Conservation (phyloP, 2,329 filamentous ascomycete species). For the Tolypocladium amazonense region DNA sequence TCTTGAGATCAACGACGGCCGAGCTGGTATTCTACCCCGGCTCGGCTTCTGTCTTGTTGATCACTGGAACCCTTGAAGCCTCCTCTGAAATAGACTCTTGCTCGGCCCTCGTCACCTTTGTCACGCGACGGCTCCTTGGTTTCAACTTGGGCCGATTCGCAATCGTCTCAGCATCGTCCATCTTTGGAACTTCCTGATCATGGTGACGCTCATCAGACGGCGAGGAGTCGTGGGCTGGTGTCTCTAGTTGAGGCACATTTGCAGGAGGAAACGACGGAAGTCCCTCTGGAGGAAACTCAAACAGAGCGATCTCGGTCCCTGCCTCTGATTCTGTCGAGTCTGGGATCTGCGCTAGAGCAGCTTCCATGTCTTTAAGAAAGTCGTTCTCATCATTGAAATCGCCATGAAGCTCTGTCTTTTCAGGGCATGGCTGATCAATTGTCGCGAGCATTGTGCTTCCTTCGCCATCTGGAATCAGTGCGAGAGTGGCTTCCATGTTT, state of each 20-base stretch:
- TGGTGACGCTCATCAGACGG: not conserved
- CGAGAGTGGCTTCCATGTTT: no score
- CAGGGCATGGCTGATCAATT: not conserved
- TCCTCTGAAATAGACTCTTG: not conserved
- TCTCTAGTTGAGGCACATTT: not conserved
- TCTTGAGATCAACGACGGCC: not conserved
- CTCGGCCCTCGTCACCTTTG: not conserved
- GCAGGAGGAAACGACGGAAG: not conserved
- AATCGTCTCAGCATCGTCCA: conserved; percentile 1
- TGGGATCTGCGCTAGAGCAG: not conserved
- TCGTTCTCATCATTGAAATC: not conserved
- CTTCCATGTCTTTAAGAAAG: not conserved
- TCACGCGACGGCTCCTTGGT: not conserved
- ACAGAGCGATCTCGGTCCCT: not conserved
- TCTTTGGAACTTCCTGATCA: not conserved
- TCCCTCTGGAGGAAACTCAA: not conserved
- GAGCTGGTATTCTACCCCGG: not conserved
- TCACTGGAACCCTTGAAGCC: not conserved
- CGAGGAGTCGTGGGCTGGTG: not conserved
- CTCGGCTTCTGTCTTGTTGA: not conserved
- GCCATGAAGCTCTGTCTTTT: not conserved
- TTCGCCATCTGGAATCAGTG: not conserved
- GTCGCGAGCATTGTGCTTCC: not conserved
- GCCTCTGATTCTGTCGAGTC: not conserved
- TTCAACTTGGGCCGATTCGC: conserved; percentile 1